Evolutionary conservation across 768 basidiomycete genomes (phyloP).

Genomic region (Amanita exitialis): DNA sequence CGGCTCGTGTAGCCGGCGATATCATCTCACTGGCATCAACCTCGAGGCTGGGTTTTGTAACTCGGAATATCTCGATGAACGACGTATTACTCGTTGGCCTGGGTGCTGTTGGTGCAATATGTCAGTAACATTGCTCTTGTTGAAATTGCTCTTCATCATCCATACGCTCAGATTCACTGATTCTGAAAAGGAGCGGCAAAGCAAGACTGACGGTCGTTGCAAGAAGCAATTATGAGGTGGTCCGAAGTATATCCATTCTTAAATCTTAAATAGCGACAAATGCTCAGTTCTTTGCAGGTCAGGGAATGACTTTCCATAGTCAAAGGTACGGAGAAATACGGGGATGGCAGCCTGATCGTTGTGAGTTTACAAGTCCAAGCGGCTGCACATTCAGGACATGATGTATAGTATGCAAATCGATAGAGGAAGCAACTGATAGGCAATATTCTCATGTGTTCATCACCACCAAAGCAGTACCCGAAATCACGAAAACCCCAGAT

Average conservation of each 20-base stretch:
- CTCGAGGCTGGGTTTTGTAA: too few relatives aligned
- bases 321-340: slow-evolving; percentile 46
- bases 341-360: slow-evolving; percentile 55
- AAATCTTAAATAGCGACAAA: background rate
- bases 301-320: slow-evolving; percentile 49
- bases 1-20: background rate
- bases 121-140: slow-evolving; percentile 24
- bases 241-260: slow-evolving; percentile 28
- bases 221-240: slow-evolving; percentile 52
- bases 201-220: slow-evolving; percentile 67
- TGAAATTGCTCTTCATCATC: background rate
- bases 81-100: slow-evolving; percentile 54
- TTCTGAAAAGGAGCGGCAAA: slow-evolving; percentile 45
- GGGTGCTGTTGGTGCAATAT: slow-evolving; percentile 57
- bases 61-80: slow-evolving; percentile 14
- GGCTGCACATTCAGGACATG: background rate
- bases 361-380: slow-evolving; percentile 25
- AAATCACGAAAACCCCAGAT: slow-evolving; percentile 43
- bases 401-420: slow-evolving; percentile 41
- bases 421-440: slow-evolving; percentile 49
- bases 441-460: slow-evolving; percentile 58
- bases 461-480: slow-evolving; percentile 65
- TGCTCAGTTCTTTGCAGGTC: slow-evolving; percentile 19
- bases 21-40: background rate
- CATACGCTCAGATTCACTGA: slow-evolving; percentile 35